Conservation (phyloP, 345 rosid species). For the Populus nigra region DNA sequence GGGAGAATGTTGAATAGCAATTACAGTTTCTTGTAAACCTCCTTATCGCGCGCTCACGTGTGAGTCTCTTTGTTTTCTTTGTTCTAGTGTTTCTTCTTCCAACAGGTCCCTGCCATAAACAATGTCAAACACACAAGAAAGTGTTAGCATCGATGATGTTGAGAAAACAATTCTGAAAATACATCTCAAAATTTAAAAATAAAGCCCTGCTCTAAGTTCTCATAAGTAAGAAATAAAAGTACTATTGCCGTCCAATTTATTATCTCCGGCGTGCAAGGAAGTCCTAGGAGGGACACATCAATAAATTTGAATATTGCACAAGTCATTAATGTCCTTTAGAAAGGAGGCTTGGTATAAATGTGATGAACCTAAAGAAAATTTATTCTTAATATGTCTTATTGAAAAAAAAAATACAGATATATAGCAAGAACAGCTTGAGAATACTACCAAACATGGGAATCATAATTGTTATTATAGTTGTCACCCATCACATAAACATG, state of each 20-base stretch:
- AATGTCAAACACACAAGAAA: not conserved
- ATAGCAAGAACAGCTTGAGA: not conserved
- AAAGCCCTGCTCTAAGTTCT: not conserved
- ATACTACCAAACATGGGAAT: conserved; percentile 37
- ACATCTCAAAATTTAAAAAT: not conserved
- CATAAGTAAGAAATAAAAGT: not conserved
- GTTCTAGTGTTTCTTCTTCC: too few relatives aligned
- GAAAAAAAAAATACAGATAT: too few relatives aligned
- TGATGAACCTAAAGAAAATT: not conserved
- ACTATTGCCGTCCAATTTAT: not conserved
- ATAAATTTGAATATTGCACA: not conserved
- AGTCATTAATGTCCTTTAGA: not conserved
- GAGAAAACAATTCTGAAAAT: too few relatives aligned
- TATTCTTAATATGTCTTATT: not conserved
- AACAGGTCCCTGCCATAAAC: conserved; percentile 9
- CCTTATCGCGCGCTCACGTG: too few relatives aligned
- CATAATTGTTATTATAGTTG: conserved; percentile 36
- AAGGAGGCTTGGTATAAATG: not conserved
- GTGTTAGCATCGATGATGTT: not conserved
- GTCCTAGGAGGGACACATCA: not conserved
- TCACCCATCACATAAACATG: conserved; percentile 40
- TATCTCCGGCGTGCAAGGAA: not conserved
- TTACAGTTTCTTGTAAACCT: too few relatives aligned
- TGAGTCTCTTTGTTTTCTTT: too few relatives aligned
- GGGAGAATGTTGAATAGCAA: too few relatives aligned